Base-by-base conservation (phyloP, 306 rosid species). In the Ormosia emarginata region DNA sequence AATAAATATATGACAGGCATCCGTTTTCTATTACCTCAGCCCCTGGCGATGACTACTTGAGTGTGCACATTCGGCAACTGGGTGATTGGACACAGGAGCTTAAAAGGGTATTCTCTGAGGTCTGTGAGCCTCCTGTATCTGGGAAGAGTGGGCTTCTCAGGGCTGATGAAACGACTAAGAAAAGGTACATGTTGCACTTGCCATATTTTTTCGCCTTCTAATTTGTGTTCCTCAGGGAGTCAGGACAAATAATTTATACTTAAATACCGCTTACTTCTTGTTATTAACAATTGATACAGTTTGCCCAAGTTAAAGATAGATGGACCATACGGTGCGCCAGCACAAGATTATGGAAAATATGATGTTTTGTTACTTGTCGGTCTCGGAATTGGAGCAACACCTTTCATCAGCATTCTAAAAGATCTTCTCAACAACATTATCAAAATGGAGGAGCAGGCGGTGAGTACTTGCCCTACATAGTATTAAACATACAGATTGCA, bases 81-180 rank as follows among this genome's bases (percentile, higher is more conserved):
- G 99, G 99, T 74, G 99, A 96, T 76, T 96, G 99, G 99, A 96
- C 99, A 56, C 98, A 86, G 86, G 99, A 96, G 82, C 97, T 96
- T 53, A 96, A 91, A 85, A 91, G 97, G 83, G 90, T 96, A 17
- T 96, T 96, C 78, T 89, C 98, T 32, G 97, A 90, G 80, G 98
- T 92, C 47, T 94, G 99, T 81, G 98, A 93, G 84, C 88, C 94
- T 85, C 97, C 99, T n/a, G 92, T 85, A 9, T 83, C 94, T 6
- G 99, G 99, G 84, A 96, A 89, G 92, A 96, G 99, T 77, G 99
- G 99, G 44, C 92, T 92, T 67, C 97, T 96, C 37, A 87, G 99
- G 85, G 99, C 99, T 74, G 99, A 96, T 82, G 99, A 96, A 82
- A 93, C 97, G 4, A 96, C 97, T 36, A 96, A 91, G 86, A 96